Base-by-base conservation (phyloP, 345 rosid species). In the Linum tenue region DNA sequence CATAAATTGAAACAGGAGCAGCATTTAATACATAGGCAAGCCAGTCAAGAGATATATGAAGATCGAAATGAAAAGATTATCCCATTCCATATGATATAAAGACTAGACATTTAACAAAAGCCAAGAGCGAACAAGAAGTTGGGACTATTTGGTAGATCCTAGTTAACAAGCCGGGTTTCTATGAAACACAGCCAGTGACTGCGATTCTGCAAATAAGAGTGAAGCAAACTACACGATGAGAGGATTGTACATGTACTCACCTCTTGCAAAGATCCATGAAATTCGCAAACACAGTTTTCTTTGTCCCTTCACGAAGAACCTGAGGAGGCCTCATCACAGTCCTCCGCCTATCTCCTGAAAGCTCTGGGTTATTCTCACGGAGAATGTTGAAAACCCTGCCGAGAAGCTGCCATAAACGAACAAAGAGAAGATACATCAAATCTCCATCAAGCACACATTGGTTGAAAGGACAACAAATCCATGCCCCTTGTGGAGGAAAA, bases 251-350 rank as follows among this genome's bases (percentile, higher is more conserved):
- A 42, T 37, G 42, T 39, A 59, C 74, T 39, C 80, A 95, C 95
- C 90, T 85, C 73, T 80, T 91, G 86, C 99, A 95, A 63, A 95
- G 92, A 77, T 91, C 96, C 97, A 86, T 91, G 53, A 89, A 91
- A 78, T 95, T 91, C 72, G 89, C 97, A 72, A 95, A 89, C 38
- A 84, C 92, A 2, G 97, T 91, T 75, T 95, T 95, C 95, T 89
- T 95, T 69, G 99, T 95, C 36, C 99, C 99, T 70, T 95, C 99
- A 67, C 95, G 95, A 63, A 90, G 95, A 68, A 95, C 97, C 73
- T 95, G 96, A 7, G 96, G 99, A 55, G 96, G 96, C 82, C 97
- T 86, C 97, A 91, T 90, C 63, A 89, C 96, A 60, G 97, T 94
- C 75, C 97, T 88, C 22, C 95, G 89, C 82, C 92, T 85, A 80